phyloP scores from a whole-genome alignment of 257 asterid genomes.

The Penstemon newberryi region DNA sequence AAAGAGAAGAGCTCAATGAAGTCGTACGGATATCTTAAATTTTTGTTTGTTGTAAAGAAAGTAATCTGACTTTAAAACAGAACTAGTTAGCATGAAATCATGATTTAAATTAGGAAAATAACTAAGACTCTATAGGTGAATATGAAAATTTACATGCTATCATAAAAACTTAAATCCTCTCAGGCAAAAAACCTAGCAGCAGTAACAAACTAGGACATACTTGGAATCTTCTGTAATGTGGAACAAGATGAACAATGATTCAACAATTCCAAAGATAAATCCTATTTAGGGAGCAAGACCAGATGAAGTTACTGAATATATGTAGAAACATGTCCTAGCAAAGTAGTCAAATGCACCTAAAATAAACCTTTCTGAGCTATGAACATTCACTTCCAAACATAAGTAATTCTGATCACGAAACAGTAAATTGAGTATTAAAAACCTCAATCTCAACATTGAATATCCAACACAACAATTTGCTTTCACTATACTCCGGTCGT shows the following conservation, averaged over 20 bases:
- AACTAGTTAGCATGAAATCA: background rate
- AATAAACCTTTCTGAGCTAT: no score
- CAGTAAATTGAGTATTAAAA: no score
- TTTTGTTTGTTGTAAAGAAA: background rate
- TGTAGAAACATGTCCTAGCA: constrained; percentile 78
- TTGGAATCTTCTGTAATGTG: constrained; percentile 88
- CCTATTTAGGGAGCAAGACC: constrained; percentile 98
- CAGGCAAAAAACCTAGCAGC: background rate
- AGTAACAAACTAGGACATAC: constrained; percentile 43
- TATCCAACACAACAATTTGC: no score
- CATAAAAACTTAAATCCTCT: background rate
- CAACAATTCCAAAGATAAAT: constrained; percentile 96
- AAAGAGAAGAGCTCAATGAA: background rate
- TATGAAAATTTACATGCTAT: constrained; percentile 5
- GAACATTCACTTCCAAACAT: no score
- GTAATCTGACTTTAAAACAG: background rate
- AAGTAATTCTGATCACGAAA: no score
- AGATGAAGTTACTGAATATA: constrained; percentile 81
- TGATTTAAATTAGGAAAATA: background rate
- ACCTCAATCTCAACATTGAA: no score
- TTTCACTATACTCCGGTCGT: no score
- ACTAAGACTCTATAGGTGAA: background rate
- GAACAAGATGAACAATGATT: constrained; percentile 78
- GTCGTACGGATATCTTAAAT: background rate
- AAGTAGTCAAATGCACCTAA: no score